Percentiles rank a stretch among this genome's conserved stretches.
Evolutionary conservation across 1,284 basidiomycete genomes (phyloP).

Genomic region (Earliella scabrosa): DNA sequence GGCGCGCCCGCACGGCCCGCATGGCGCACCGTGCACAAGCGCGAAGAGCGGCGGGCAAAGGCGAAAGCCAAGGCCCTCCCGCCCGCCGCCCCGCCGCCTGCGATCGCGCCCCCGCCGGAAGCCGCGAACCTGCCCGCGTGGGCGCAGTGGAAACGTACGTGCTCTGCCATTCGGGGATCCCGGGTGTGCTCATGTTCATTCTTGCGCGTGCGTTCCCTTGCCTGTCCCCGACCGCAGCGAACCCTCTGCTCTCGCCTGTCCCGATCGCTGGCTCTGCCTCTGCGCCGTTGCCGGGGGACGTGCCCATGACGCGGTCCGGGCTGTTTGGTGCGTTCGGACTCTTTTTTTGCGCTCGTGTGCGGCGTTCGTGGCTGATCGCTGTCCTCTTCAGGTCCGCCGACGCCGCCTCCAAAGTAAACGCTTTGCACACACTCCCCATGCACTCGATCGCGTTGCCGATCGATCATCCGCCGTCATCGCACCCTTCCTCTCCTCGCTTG

Average conservation of each 20-base stretch:
- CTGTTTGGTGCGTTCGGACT: constrained; percentile 57
- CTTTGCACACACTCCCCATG: background rate
- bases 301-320: constrained; percentile 51
- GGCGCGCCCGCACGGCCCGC: constrained; percentile 60
- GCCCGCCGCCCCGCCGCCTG: constrained; percentile 44
- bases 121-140: constrained; percentile 64
- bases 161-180: too few species aligned
- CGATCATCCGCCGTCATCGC: background rate
- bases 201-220: too few species aligned
- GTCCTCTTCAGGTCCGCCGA: constrained; percentile 49
- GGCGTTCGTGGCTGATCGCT: background rate
- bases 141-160: constrained; percentile 78
- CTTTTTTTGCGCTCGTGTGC: background rate
- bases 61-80: constrained; percentile 44
- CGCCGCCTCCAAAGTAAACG: constrained; percentile 60
- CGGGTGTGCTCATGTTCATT: too few species aligned
- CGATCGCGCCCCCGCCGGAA: constrained; percentile 35
- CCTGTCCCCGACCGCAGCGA: too few species aligned
- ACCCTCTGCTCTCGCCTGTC: constrained; percentile 56
- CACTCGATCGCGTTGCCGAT: background rate
- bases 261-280: constrained; percentile 39
- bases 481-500: background rate
- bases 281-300: constrained; percentile 41
- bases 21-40: constrained; percentile 73
- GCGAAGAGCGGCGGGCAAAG: constrained; percentile 49